Base-by-base conservation (phyloP, 768 basidiomycete genomes). In the Serendipita vermifera region DNA sequence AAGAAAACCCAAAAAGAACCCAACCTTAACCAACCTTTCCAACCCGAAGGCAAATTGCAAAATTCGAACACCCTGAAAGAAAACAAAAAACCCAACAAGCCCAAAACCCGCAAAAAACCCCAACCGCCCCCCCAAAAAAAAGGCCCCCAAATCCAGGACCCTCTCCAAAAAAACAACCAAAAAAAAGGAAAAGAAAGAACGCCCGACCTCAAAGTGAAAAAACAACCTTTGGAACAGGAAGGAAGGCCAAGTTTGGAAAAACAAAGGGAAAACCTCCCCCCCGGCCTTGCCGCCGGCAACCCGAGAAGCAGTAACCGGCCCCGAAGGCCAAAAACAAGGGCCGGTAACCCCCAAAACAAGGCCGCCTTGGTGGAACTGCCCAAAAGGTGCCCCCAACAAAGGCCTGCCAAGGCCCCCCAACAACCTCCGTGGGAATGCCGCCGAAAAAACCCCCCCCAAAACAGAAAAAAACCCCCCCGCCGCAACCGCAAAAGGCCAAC, bases 211-310 rank as follows among this genome's bases (percentile, higher is more conserved):
- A 77, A 20, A 99, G 75, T 66, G 98, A 94, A 55, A 84, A 78
- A 6, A 98, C 88, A 0, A 98, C 94, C 24, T 88, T 77, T 11
- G 78, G 77, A 57, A 92, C 3, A 93, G 91, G 64, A 99, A 97
- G 13, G 94, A 94, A 65, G 98, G 88, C 0, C 87, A 87, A 64
- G 98, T 90, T 60, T 97, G 83, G 14, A 97, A 92, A 26, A 99
- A 75, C 55, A 99, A 64, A 31, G 77, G 77, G 58, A 98, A 90
- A 0, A 92, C 92, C 33, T 83, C 79, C 33, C 89, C 87, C 57
- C 81, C 71, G 5, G 43, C 56, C n/a, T n/a, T n/a, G n/a, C n/a
- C n/a, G n/a, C n/a, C n/a, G n/a, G n/a, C n/a, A n/a, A n/a, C n/a
- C n/a, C n/a, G n/a, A n/a, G n/a, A n/a, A n/a, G n/a, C n/a, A n/a